Evolutionary conservation across 257 asterid species (phyloP).

Genomic region (Avicennia marina): DNA sequence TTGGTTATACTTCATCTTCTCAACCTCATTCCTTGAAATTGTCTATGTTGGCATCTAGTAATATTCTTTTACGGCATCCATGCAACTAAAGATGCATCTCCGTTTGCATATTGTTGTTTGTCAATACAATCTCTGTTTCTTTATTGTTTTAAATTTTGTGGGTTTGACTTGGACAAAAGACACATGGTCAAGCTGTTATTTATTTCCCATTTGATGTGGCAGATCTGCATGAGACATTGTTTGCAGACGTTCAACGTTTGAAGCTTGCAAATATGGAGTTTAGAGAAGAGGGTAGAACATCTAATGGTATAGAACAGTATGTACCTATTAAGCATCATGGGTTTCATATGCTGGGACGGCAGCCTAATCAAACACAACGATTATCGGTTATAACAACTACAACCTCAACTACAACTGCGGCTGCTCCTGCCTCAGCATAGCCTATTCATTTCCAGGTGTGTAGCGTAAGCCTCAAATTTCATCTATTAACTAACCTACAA

Average conservation of each 20-base stretch:
- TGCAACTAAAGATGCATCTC: too few species aligned
- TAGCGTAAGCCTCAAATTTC: neutral
- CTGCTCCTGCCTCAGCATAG: constrained; percentile 46
- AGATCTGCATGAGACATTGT: constrained; percentile 74
- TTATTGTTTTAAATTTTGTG: too few species aligned
- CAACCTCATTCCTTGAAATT: too few species aligned
- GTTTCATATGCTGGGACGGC: constrained; percentile 39
- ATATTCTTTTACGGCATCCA: too few species aligned
- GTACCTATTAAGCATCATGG: neutral
- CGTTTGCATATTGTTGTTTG: too few species aligned
- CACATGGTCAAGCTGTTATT: neutral
- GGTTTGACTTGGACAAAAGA: too few species aligned
- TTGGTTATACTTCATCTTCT: too few species aligned
- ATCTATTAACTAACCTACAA: too few species aligned
- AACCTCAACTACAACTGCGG: constrained; percentile 18
- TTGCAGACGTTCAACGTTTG: constrained; percentile 69
- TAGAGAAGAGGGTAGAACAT: constrained; percentile 46
- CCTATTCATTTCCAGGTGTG: neutral
- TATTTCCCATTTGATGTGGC: constrained; percentile 17
- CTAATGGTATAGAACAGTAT: constrained; percentile 22
- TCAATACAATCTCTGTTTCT: too few species aligned
- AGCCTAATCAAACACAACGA: constrained; percentile 39
- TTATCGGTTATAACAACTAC: constrained; percentile 28
- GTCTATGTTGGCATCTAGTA: too few species aligned
- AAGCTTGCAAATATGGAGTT: constrained; percentile 37